These are phyloP conservation scores for Pseudogymnoascus sp. DNA, from an alignment of 2,329 filamentous ascomycete species.

Conservation along the genomic window DNA sequence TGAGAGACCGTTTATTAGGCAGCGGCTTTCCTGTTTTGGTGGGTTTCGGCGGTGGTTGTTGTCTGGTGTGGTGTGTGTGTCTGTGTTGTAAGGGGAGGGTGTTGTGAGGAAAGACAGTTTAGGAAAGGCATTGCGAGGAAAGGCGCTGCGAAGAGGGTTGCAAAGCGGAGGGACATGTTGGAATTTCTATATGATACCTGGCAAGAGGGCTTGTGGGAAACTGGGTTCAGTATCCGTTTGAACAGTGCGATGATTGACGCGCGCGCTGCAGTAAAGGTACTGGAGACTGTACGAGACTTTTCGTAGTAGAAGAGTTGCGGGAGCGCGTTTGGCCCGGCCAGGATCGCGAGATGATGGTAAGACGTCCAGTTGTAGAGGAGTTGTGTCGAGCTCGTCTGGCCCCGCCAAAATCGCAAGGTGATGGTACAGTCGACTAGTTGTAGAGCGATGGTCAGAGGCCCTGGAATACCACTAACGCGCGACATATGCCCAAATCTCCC, in stretches of 20 bases:
- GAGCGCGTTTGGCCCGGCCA: conserved; percentile 57
- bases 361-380: conserved; percentile 57
- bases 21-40: not conserved
- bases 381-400: conserved; percentile 56
- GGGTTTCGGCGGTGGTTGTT: not conserved
- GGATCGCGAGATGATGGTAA: conserved; percentile 86
- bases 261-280: conserved; percentile 57
- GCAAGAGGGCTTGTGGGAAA: conserved; percentile 22
- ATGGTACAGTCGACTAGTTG: conserved; percentile 73
- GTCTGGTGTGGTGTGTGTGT: not conserved
- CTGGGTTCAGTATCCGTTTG: conserved; percentile 43
- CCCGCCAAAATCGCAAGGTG: conserved; percentile 73
- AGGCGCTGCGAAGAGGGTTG: not conserved
- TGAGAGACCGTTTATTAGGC: not conserved
- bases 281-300: conserved; percentile 57
- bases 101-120: too few species aligned
- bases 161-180: not conserved
- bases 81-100: not conserved
- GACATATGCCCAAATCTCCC: conserved; percentile 73
- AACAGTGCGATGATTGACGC: conserved; percentile 65
- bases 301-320: conserved; percentile 63
- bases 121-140: not conserved
- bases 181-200: not conserved
- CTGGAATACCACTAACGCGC: conserved; percentile 77
- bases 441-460: conserved; percentile 67